Evolutionary conservation across 345 rosid genomes (phyloP).

Genomic region (Hibiscus syriacus): DNA sequence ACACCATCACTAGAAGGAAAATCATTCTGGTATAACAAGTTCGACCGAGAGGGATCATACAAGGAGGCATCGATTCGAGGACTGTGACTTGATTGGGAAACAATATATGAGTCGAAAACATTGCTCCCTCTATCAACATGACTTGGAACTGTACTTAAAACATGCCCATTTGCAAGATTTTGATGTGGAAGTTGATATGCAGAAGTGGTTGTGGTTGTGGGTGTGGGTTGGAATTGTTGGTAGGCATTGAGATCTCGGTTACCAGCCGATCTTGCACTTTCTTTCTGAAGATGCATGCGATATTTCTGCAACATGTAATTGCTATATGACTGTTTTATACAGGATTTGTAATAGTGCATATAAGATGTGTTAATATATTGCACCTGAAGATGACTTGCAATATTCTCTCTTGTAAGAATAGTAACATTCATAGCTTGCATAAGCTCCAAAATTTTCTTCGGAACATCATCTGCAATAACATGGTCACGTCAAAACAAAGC

Average conservation of each 20-base stretch:
- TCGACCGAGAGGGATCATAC: background rate
- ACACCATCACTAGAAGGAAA: background rate
- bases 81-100: conserved; percentile 6
- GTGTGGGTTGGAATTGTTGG: conserved; percentile 1
- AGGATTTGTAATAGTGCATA: background rate
- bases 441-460: conserved; percentile 31
- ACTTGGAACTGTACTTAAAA: background rate
- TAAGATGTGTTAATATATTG: background rate
- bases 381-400: conserved; percentile 42
- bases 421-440: conserved; percentile 27
- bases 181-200: conserved; percentile 10
- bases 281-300: conserved; percentile 17
- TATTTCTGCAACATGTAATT: conserved; percentile 14
- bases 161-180: background rate
- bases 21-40: background rate
- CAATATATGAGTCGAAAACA: background rate
- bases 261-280: background rate
- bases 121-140: conserved; percentile 2
- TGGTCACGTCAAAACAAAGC: background rate
- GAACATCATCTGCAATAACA: conserved; percentile 29
- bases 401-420: conserved; percentile 23
- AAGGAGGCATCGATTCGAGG: conserved; percentile 1
- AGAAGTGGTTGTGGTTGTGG: background rate
- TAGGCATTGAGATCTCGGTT: background rate
- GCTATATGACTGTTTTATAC: background rate